phyloP scores from a whole-genome alignment of 805 yeast genomes.

The Ogataea sp. region DNA sequence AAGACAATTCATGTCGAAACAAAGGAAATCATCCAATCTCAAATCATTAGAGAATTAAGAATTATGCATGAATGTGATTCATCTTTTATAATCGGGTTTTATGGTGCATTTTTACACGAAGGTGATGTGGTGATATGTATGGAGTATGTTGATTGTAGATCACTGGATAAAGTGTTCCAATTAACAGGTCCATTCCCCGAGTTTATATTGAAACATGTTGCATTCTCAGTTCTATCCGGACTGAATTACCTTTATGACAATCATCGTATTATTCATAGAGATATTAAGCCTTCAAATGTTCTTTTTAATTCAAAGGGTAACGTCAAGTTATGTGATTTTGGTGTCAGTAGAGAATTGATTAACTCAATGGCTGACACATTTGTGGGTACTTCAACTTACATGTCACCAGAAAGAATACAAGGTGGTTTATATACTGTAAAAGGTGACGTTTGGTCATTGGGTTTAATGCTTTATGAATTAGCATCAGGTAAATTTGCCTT shows the following conservation, averaged over 20 bases:
- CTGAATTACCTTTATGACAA: conserved; percentile 71
- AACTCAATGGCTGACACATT: conserved; percentile 96
- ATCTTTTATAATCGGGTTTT: conserved; percentile 80
- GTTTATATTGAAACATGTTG: conserved; percentile 60
- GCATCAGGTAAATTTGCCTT: conserved; percentile 83
- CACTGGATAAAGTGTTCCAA: conserved; percentile 70
- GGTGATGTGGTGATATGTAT: conserved; percentile 81
- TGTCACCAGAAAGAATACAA: conserved; percentile 97
- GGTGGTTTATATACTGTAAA: conserved; percentile 92
- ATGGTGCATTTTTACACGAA: conserved; percentile 76
- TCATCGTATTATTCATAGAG: conserved; percentile 90
- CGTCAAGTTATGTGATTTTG: conserved; percentile 92
- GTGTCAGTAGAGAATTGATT: conserved; percentile 86
- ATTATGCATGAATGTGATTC: conserved; percentile 86
- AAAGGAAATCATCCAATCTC: conserved; percentile 69
- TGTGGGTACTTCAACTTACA: conserved; percentile 95
- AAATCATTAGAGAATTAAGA: conserved; percentile 79
- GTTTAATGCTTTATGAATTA: conserved; percentile 80
- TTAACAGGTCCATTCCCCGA: conserved; percentile 59
- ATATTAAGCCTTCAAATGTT: conserved; percentile 93
- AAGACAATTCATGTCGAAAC: conserved; percentile 83
- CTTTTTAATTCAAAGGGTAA: conserved; percentile 80
- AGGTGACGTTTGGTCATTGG: conserved; percentile 96
- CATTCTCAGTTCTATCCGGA: conserved; percentile 73
- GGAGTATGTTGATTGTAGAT: conserved; percentile 95